Percentiles rank a stretch among this genome's conserved stretches.
phyloP scores from a whole-genome alignment of 345 rosid species.

The Adansonia digitata region DNA sequence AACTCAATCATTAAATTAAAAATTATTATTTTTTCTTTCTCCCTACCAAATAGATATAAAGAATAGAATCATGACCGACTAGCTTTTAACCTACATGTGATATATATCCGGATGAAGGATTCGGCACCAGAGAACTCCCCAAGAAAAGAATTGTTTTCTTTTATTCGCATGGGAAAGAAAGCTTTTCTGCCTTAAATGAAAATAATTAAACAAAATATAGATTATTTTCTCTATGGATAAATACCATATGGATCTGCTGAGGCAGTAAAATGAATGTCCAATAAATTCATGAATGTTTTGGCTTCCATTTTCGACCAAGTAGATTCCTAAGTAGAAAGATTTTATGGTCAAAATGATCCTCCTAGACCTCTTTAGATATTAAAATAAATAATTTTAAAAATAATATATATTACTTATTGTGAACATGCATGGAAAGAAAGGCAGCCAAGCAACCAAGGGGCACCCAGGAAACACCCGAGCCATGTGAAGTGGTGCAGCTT shows the following conservation, averaged over 20 bases:
- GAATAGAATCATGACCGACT: neutral
- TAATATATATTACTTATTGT: neutral
- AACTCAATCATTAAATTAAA: too few relatives aligned
- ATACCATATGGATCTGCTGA: neutral
- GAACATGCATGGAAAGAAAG: neutral
- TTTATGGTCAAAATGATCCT: neutral
- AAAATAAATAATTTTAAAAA: neutral
- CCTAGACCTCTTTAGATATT: neutral
- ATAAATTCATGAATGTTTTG: neutral
- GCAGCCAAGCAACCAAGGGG: neutral
- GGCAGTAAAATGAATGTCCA: neutral
- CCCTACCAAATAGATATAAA: neutral
- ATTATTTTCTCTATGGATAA: neutral
- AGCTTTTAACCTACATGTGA: neutral
- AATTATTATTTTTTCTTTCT: too few relatives aligned
- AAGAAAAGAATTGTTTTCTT: too few relatives aligned
- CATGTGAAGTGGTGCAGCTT: conserved; percentile 22
- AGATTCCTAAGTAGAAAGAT: neutral
- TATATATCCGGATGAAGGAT: neutral
- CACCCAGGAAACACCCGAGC: neutral
- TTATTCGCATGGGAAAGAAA: neutral
- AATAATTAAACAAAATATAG: neutral
- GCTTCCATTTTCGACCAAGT: neutral
- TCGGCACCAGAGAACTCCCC: neutral
- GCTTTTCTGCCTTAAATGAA: neutral